These are phyloP conservation scores for Phytophthora quininea DNA, from an alignment of 352 stramenopile genomes.

Conservation along the genomic window DNA sequence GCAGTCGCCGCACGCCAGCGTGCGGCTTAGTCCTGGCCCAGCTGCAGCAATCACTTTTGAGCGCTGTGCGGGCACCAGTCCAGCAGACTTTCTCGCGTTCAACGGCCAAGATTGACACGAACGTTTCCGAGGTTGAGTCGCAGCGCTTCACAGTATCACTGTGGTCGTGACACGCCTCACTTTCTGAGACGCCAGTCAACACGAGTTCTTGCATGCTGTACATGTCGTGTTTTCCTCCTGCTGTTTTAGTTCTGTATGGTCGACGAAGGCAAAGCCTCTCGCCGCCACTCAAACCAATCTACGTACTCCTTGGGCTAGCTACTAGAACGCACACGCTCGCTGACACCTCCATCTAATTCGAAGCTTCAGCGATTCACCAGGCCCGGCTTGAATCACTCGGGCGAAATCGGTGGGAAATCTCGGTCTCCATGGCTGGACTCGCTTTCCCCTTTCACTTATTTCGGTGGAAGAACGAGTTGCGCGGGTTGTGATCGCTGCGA, in stretches of 20 bases:
- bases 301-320: constrained; percentile 22
- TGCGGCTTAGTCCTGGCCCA: constrained; percentile 3
- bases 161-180: background rate
- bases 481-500: constrained; percentile 45
- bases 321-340: constrained; percentile 36
- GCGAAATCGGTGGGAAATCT: too few species aligned
- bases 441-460: constrained; percentile 43
- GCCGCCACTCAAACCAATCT: constrained; percentile 20
- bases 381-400: background rate
- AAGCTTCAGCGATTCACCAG: background rate
- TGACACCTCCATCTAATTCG: constrained; percentile 28
- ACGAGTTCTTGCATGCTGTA: constrained; percentile 19
- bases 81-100: background rate
- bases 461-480: constrained; percentile 70
- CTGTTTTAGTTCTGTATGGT: constrained; percentile 26
- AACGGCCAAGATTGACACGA: constrained; percentile 4
- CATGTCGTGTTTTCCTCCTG: constrained; percentile 28
- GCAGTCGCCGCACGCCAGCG: constrained; percentile 19
- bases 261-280: constrained; percentile 14
- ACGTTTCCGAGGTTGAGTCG: constrained; percentile 8
- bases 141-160: constrained; percentile 4
- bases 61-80: background rate
- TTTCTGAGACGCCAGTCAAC: background rate
- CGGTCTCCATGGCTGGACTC: background rate
- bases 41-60: constrained; percentile 5